Base-by-base conservation (phyloP, 2,329 filamentous ascomycete species). In the Aspergillus uvarum region DNA sequence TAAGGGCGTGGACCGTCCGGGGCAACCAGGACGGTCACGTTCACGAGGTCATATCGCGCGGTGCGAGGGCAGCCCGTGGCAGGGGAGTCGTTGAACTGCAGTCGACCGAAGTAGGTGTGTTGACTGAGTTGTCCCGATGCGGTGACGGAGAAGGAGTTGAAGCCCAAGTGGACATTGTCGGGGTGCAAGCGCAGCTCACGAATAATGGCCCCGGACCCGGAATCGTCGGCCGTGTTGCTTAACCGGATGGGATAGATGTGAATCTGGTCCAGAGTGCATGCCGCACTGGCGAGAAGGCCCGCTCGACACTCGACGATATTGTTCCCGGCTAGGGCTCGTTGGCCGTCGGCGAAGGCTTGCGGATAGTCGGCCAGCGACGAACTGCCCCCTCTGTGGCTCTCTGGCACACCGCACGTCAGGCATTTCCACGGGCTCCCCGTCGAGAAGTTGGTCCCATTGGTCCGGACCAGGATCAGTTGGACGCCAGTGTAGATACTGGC, bases 231-330 rank as follows among this genome's bases (percentile, higher is more conserved):
- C 0, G 67, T 65, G 5, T 61, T 52, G 26, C 73, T 73, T 74
- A 76, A 79, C 21, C 73, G 71, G 35, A 81, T 74, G 0, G 79
- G 76, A 56, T 80, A 79, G 24, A 81, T 78, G 47, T 70, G 66
- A 0, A 69, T 72, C 2, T 68, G 65, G 6, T 78, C 67, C 0
- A 76, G 73, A 0, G 72, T 77, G 57, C 78, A 81, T 3, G 61
- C 0, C 1, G 8, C 26, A 26, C 26, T 26, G 26, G 26, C 26
- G 7, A 26, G 26, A 7, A 26, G 26, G 5, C 67, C 65, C 2
- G 65, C 64, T 12, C 72, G 70, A 49, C 79, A 81, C 44, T 80
- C 76, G 11, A 82, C 32, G 24, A 70, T 70, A 31, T 68, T 68
- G 4, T 56, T 51, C 5, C 64, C 65, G 48, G 54, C 59, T 1